Percentiles rank a stretch among this genome's conserved stretches.
Evolutionary conservation across 345 rosid species (phyloP).

Genomic region (Gossypium ekmanianum): DNA sequence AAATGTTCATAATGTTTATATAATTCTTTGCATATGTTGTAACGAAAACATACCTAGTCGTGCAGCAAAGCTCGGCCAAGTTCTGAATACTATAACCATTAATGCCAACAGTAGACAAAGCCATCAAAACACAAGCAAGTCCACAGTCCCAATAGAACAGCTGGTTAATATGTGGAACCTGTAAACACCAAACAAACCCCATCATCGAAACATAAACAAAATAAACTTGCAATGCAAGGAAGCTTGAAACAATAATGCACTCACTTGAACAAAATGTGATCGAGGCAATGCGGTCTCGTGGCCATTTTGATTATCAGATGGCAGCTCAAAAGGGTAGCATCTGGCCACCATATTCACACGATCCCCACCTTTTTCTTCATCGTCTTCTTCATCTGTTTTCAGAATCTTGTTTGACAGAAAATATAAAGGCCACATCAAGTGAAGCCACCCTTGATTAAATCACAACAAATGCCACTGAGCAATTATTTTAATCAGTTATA

Average conservation of each 20-base stretch:
- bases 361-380: constrained; percentile 25
- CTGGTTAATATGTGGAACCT: constrained; percentile 87
- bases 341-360: constrained; percentile 20
- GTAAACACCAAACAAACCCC: constrained; percentile 13
- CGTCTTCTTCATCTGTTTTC: constrained; percentile 40
- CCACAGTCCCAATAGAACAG: constrained; percentile 91
- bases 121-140: constrained; percentile 88
- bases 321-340: constrained; percentile 26
- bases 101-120: constrained; percentile 64
- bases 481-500: constrained; percentile 3
- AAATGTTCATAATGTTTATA: background rate
- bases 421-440: constrained; percentile 63
- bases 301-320: constrained; percentile 27
- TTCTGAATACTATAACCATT: constrained; percentile 17
- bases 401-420: constrained; percentile 57
- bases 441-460: constrained; percentile 1
- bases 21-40: background rate
- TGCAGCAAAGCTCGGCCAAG: constrained; percentile 62
- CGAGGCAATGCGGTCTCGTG: constrained; percentile 32
- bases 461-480: background rate
- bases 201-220: background rate
- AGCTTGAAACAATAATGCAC: constrained; percentile 10
- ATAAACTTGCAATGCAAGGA: constrained; percentile 1
- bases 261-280: constrained; percentile 48
- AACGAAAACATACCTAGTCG: constrained; percentile 55